Evolutionary conservation across 106 monocot genomes (phyloP), one percentile per base, ranked within the genome.

Genomic region (Phalaenopsis equestris): DNA sequence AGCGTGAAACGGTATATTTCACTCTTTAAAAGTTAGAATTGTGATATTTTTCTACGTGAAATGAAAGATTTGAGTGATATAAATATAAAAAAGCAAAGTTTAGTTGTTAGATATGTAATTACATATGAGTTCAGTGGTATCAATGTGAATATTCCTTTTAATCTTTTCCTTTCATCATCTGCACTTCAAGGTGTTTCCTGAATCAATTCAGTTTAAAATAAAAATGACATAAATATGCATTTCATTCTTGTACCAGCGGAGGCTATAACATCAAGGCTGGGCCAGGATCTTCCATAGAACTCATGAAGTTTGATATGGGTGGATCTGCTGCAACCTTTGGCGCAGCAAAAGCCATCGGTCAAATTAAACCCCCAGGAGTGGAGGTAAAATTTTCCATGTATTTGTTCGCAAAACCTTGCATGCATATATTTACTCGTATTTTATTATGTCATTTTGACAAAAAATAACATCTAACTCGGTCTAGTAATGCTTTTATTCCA

Each of bases 301-400:
- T 96, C 41, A 96, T 96, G 96, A 96, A 96, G 80, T 96, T 91
- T 84, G 96, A 96, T 77, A 96, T 96, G 96, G 96, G 96, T 79
- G 96, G 96, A 70, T 91, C 96, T 86, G 96, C 93, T 61, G 96
- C 96, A 75, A 78, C 89, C 72, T 83, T 96, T 75, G 96, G 96
- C 45, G 96, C 96, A 41, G 93, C 94, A 84, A 96, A 94, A 87
- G 96, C 96, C 39, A 89, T 96, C 74, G 96, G 87, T 49, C 87
- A 89, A 83, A 96, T 96, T 74, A 96, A 94, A 67, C 96, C 96
- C 70, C 86, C 85, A 16, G 94, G 96, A 79, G 96, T 96, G 30
- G 96, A 96, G 89, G 96, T 82, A 88, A 84, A 77, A 56, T 81
- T 42, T 41, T 47, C 16, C 82, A 5, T 38, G 3, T 39, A 6